phyloP scores from a whole-genome alignment of 108 stramenopile genomes.

The Stephanodiscus minutulus region DNA sequence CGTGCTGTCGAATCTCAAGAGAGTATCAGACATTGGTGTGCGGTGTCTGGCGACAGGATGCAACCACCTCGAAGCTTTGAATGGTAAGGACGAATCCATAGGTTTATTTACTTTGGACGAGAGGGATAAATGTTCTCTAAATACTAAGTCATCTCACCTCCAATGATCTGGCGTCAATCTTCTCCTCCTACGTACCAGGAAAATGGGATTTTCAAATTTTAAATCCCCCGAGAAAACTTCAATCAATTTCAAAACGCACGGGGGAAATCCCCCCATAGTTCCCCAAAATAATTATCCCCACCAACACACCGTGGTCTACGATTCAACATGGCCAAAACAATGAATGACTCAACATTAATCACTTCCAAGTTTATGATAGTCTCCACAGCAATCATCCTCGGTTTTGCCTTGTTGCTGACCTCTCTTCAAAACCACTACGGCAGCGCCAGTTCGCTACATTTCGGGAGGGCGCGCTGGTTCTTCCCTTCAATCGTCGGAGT shows the following conservation, averaged over 20 bases:
- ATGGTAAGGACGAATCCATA: slow-evolving; percentile 22
- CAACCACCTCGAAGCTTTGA: slow-evolving; percentile 42
- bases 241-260: no score
- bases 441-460: background rate
- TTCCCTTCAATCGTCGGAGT: background rate
- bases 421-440: background rate
- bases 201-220: no score
- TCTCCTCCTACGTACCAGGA: no score
- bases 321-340: no score
- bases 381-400: slow-evolving; percentile 8
- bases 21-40: slow-evolving; percentile 53
- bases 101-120: background rate
- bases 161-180: slow-evolving; percentile 40
- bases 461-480: slow-evolving; percentile 3
- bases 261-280: no score
- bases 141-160: background rate
- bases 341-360: background rate
- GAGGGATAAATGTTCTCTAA: background rate
- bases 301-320: no score
- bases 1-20: slow-evolving; percentile 45
- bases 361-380: slow-evolving; percentile 11
- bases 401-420: slow-evolving; percentile 3
- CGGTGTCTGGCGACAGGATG: slow-evolving; percentile 49
- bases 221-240: no score
- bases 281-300: no score